Percentiles rank a stretch among this genome's conserved stretches.
These are phyloP conservation scores for Emiliania huxleyi DNA, from an alignment of 78 protist genomes.

Conservation along the genomic window DNA sequence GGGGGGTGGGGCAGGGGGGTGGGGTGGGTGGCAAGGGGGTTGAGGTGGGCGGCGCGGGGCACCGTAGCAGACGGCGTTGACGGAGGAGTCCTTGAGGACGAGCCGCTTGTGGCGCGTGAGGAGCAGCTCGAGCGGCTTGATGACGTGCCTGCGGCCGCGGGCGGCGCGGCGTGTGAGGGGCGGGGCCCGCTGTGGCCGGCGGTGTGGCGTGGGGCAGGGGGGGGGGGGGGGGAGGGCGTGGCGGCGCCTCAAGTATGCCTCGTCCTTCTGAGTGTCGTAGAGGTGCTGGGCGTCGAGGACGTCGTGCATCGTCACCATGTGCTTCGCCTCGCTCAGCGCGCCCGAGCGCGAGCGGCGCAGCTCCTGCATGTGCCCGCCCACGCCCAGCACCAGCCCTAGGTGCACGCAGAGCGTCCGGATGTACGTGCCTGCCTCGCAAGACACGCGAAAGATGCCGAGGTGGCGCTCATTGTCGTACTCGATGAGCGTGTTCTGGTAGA, in stretches of 20 bases:
- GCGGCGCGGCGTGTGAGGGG: too few species aligned
- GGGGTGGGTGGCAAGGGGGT: too few species aligned
- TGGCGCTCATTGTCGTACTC: conserved; percentile 93
- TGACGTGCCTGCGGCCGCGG: conserved; percentile 94
- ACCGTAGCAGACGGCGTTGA: conserved; percentile 99
- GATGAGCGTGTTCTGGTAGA: conserved; percentile 87
- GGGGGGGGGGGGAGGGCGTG: too few species aligned
- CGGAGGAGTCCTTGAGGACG: conserved; percentile 97
- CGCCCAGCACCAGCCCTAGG: conserved; percentile 96
- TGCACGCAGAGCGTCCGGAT: conserved; percentile 99
- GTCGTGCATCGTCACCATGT: conserved; percentile 98
- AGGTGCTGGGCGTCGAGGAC: conserved; percentile 97
- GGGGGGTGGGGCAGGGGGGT: too few species aligned
- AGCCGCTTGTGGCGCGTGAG: conserved; percentile 90
- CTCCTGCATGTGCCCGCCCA: conserved; percentile 98
- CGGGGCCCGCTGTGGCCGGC: too few species aligned
- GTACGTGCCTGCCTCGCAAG: conserved; percentile 99
- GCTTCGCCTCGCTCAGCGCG: conserved; percentile 82
- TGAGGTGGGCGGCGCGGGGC: too few species aligned
- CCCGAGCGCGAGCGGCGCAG: conserved; percentile 94
- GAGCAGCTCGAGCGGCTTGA: conserved; percentile 96
- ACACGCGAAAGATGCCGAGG: conserved; percentile 93
- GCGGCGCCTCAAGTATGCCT: conserved; percentile 21
- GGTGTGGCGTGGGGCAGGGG: too few species aligned
- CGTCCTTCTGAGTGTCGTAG: conserved; percentile 78